Evolutionary conservation across 352 stramenopile genomes (phyloP).

Genomic region (Phytophthora fragariae): DNA sequence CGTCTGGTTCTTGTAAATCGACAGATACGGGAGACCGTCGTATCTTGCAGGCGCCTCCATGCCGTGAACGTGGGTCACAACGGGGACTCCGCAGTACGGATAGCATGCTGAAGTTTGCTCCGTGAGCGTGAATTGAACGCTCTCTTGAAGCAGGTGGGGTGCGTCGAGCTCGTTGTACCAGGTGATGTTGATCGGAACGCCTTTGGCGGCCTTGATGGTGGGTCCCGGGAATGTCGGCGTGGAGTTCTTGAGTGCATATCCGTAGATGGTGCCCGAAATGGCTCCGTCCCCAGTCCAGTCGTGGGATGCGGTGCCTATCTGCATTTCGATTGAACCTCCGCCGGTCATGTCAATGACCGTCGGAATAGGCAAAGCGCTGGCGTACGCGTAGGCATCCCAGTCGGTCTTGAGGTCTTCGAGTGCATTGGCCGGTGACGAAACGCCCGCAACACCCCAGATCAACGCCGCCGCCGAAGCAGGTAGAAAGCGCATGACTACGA

Average conservation of each 20-base stretch:
- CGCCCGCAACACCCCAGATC: conserved; percentile 5
- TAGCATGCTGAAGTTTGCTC: conserved; percentile 47
- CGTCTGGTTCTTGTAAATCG: conserved; percentile 69
- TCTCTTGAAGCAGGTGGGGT: conserved; percentile 53
- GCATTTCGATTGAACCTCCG: conserved; percentile 51
- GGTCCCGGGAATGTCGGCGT: conserved; percentile 45
- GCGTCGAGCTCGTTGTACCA: conserved; percentile 52
- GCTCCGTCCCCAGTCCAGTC: conserved; percentile 46
- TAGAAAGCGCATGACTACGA: conserved; percentile 44
- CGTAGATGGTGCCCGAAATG: conserved; percentile 44
- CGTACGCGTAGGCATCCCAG: conserved; percentile 45
- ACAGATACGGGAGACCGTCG: conserved; percentile 56
- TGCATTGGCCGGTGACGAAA: conserved; percentile 22
- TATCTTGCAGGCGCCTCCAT: conserved; percentile 54
- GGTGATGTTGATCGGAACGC: conserved; percentile 46
- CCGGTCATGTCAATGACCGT: conserved; percentile 52
- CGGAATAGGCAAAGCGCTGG: conserved; percentile 44
- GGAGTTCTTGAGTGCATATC: conserved; percentile 47
- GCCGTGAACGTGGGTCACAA: conserved; percentile 63
- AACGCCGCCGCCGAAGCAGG: conserved; percentile 35
- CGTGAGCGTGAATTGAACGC: conserved; percentile 45
- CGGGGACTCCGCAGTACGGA: conserved; percentile 63
- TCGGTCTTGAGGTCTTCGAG: conserved; percentile 49
- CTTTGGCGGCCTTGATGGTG: conserved; percentile 47
- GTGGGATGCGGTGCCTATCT: conserved; percentile 44